phyloP scores from a whole-genome alignment of 2,329 filamentous ascomycete species.

The Capronia epimyces region DNA sequence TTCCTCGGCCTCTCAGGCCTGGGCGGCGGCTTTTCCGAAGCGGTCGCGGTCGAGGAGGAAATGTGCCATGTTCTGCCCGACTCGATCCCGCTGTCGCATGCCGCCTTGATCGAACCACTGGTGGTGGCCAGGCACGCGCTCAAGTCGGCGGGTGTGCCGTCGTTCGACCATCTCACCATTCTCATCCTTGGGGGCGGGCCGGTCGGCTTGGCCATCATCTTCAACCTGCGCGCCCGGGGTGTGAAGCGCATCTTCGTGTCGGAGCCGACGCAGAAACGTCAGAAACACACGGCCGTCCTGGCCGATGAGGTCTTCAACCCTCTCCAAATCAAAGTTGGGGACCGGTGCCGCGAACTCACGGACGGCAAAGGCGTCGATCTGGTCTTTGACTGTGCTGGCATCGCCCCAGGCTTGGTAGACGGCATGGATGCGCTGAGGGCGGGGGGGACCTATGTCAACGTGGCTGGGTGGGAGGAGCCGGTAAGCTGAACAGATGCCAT shows the following conservation, averaged over 20 bases:
- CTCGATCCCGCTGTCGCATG: constrained; percentile 42
- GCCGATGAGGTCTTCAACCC: constrained; percentile 50
- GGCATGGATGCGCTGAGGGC: constrained; percentile 45
- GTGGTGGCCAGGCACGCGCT: constrained; percentile 53
- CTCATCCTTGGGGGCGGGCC: constrained; percentile 52
- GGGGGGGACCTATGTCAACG: constrained; percentile 48
- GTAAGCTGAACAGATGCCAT: constrained; percentile 35
- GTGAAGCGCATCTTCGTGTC: constrained; percentile 44
- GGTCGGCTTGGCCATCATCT: constrained; percentile 48
- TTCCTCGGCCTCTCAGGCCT: constrained; percentile 43
- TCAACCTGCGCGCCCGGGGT: constrained; percentile 41
- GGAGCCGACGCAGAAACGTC: constrained; percentile 45
- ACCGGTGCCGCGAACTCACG: constrained; percentile 29
- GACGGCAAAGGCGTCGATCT: constrained; percentile 46
- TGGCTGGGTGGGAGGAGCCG: constrained; percentile 51
- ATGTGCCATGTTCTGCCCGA: constrained; percentile 44
- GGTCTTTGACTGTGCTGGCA: constrained; percentile 51
- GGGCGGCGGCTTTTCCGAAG: constrained; percentile 38
- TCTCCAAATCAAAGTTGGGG: constrained; percentile 43
- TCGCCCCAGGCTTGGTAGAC: constrained; percentile 45
- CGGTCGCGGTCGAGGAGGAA: constrained; percentile 45
- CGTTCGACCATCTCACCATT: constrained; percentile 42
- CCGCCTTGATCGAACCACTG: constrained; percentile 51
- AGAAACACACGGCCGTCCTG: constrained; percentile 45
- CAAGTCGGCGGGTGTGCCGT: constrained; percentile 39